Conservation (phyloP, 805 yeast genomes). For the Priceomyces carsonii region DNA sequence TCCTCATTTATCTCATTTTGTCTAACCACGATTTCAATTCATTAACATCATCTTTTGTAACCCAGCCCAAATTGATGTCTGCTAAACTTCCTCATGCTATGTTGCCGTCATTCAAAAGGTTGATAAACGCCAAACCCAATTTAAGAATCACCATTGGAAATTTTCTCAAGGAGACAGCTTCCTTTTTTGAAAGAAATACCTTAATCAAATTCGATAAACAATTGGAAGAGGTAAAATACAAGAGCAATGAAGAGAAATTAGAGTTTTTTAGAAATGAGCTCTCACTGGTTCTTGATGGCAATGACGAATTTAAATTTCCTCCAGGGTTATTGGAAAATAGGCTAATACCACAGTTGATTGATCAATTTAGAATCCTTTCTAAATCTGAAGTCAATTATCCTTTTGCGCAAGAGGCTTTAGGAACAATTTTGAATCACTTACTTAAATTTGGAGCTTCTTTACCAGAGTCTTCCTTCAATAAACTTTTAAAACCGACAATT, state of each 20-base stretch:
- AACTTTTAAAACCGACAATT: conserved; percentile 59
- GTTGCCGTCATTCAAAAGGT: conserved; percentile 37
- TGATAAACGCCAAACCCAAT: conserved; percentile 37
- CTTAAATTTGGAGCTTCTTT: conserved; percentile 34
- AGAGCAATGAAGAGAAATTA: conserved; percentile 54
- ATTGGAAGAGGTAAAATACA: conserved; percentile 56
- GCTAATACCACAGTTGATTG: conserved; percentile 69
- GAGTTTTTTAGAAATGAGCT: conserved; percentile 36
- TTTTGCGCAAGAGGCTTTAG: conserved; percentile 37
- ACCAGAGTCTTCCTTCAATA: conserved; percentile 35
- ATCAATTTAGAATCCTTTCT: conserved; percentile 38
- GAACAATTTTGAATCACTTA: conserved; percentile 41
- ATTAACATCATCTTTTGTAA: conserved; percentile 7
- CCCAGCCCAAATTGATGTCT: conserved; percentile 8
- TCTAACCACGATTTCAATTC: conserved; percentile 15
- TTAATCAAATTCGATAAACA: conserved; percentile 54
- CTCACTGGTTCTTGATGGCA: conserved; percentile 17
- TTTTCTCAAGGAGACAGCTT: conserved; percentile 25
- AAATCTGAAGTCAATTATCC: conserved; percentile 28
- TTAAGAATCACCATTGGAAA: conserved; percentile 31
- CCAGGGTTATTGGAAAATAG: conserved; percentile 56
- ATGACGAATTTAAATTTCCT: conserved; percentile 32
- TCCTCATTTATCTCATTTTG: conserved; percentile 50
- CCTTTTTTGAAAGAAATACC: conserved; percentile 36
- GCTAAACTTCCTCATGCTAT: conserved; percentile 36